phyloP scores from a whole-genome alignment of 2,329 filamentous ascomycete genomes.

The Aspergillus caelatus region DNA sequence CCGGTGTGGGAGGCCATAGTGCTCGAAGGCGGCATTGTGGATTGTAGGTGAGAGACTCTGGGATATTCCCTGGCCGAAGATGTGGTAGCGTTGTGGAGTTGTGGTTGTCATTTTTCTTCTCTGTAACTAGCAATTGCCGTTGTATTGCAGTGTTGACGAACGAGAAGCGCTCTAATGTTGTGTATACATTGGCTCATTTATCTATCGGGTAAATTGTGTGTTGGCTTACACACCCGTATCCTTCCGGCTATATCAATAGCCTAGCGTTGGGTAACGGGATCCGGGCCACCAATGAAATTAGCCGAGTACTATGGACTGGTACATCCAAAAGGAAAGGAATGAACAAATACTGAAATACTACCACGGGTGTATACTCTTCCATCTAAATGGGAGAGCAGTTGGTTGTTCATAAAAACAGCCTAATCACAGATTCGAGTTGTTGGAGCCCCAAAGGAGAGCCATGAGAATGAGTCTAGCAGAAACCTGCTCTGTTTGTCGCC shows the following conservation, averaged over 20 bases:
- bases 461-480: background rate
- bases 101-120: background rate
- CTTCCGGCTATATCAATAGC: background rate
- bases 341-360: no score
- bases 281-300: no score
- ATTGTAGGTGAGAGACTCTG: slow-evolving; percentile 23
- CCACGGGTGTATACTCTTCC: background rate
- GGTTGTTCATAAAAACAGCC: background rate
- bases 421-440: background rate
- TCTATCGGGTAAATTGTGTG: background rate
- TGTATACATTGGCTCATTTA: background rate
- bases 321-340: no score
- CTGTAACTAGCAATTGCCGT: no score
- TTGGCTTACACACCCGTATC: background rate
- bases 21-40: slow-evolving; percentile 23
- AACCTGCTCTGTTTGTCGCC: background rate
- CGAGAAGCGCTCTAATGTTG: background rate
- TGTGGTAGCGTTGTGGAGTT: slow-evolving; percentile 5
- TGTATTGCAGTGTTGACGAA: background rate
- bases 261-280: background rate
- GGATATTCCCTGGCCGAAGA: slow-evolving; percentile 22
- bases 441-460: background rate
- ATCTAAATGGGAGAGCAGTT: background rate
- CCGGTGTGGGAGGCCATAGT: slow-evolving; percentile 13
- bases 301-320: no score